These are phyloP conservation scores for Hypoxylon cercidicola DNA, from an alignment of 495 filamentous ascomycete species.

Conservation along the genomic window DNA sequence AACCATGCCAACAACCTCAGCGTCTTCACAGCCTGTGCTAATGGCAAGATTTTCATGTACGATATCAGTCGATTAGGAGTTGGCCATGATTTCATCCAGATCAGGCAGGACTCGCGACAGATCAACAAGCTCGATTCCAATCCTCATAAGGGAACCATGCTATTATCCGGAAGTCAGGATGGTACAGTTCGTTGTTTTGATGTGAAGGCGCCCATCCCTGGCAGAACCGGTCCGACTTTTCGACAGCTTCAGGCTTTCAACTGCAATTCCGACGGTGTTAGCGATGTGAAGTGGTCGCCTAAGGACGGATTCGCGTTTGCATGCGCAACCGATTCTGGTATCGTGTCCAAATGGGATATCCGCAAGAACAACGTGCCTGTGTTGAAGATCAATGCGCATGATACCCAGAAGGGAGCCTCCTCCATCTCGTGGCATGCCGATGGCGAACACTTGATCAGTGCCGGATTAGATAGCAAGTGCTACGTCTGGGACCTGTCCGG, in stretches of 20 bases:
- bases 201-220: conserved; percentile 52
- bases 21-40: conserved; percentile 85
- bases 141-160: conserved; percentile 76
- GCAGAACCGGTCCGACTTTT: conserved; percentile 56
- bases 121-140: conserved; percentile 93
- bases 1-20: conserved; percentile 54
- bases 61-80: conserved; percentile 72
- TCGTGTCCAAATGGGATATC: conserved; percentile 69
- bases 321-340: conserved; percentile 86
- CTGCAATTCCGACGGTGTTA: conserved; percentile 76
- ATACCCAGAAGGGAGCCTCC: conserved; percentile 72
- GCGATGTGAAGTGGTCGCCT: conserved; percentile 90
- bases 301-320: conserved; percentile 87
- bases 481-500: conserved; percentile 92
- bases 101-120: conserved; percentile 84
- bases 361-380: conserved; percentile 56
- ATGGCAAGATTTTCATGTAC: conserved; percentile 88
- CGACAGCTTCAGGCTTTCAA: conserved; percentile 55
- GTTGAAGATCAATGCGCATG: conserved; percentile 84
- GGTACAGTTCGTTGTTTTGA: conserved; percentile 78
- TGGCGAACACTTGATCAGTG: conserved; percentile 87
- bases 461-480: conserved; percentile 82
- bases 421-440: conserved; percentile 96
- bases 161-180: conserved; percentile 93
- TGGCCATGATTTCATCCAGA: conserved; percentile 71